A percentile compares a stretch with the other conserved stretches of the same genome.
These are phyloP conservation scores for Penicillium sp. DNA, from an alignment of 2,329 filamentous ascomycete species.

Conservation along the genomic window DNA sequence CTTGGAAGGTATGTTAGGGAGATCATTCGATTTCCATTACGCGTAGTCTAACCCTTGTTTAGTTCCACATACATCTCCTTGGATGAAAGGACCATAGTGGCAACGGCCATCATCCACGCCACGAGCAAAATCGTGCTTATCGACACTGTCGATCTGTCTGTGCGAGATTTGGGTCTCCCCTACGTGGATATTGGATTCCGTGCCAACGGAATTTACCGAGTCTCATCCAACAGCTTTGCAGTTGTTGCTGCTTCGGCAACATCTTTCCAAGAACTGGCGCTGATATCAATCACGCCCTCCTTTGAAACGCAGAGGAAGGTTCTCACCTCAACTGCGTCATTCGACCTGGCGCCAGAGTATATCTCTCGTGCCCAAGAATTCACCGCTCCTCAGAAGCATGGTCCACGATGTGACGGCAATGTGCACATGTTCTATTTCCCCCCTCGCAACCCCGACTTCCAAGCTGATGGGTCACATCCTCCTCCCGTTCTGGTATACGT, in stretches of 20 bases:
- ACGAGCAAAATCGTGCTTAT: conserved; percentile 20
- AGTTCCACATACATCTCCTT: conserved; percentile 22
- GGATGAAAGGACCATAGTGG: conserved; percentile 20
- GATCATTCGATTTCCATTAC: neutral
- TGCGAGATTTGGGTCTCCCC: conserved; percentile 17
- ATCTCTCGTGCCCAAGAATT: conserved; percentile 36
- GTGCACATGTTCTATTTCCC: conserved; percentile 51
- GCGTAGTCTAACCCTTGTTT: neutral
- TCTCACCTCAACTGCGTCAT: conserved; percentile 19
- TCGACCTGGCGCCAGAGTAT: conserved; percentile 16
- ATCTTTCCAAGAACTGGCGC: conserved; percentile 19
- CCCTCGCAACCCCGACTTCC: conserved; percentile 49
- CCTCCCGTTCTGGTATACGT: conserved; percentile 53
- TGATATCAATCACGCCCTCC: conserved; percentile 12
- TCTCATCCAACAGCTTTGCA: conserved; percentile 19
- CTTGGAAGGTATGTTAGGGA: conserved; percentile 24
- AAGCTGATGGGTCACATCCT: conserved; percentile 35
- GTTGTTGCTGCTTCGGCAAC: conserved; percentile 21
- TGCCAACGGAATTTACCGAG: conserved; percentile 14
- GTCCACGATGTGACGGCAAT: conserved; percentile 19
- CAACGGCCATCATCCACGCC: conserved; percentile 20
- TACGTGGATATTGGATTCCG: conserved; percentile 16
- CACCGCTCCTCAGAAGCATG: conserved; percentile 33
- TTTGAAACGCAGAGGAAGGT: conserved; percentile 6
- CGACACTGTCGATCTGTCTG: conserved; percentile 10